Evolutionary conservation across 2,329 filamentous ascomycete species (phyloP), one percentile per base, ranked within the genome.

Genomic region (Penicillium frequentans): DNA sequence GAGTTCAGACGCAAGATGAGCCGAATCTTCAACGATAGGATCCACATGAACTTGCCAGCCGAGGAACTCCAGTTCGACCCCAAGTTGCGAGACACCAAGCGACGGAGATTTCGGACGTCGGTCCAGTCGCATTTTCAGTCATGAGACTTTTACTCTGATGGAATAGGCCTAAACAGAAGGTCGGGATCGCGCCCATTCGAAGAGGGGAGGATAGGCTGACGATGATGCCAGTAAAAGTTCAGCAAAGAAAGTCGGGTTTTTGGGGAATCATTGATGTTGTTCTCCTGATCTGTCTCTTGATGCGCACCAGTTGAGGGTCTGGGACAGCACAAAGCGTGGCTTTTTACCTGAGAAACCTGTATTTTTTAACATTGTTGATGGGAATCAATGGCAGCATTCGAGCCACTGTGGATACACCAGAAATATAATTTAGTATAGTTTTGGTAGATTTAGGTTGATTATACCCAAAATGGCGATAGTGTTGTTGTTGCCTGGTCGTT

Each of bases 1-100:
- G 68, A 70, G 43, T 70, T 72, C 33, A 67, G 70, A 57, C 69
- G 70, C 47, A 66, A 57, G 37, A 67, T 73, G 54, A 73, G 70
- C 61, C 63, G 63, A 49, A 64, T 73, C 3, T 70, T 73, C 50
- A 71, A 73, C 49, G 70, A 73, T 14, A 70, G 60, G 46, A 59
- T 70, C 23, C 64, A 64, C 26, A 60, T 58, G 49, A 65, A 52
- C 4, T 11, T 49, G n/a, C 61, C 69, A 3, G 16, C 44, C 1
- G 69, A 71, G 13, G 56, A 59, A 37, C 64, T 69, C 42, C 67
- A 70, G 45, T 62, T 70, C 19, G 59, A 60, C 11, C 55, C 67
- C 1, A 49, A 52, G 10, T 44, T 62, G 14, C 56, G 53, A 8
- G 59, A 63, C 43, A 43, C 46, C 24, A 52, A 60, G 27, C 46